These are phyloP conservation scores for Gaultheria prostrata DNA, from an alignment of 148 eudicot species.

Conservation along the genomic window DNA sequence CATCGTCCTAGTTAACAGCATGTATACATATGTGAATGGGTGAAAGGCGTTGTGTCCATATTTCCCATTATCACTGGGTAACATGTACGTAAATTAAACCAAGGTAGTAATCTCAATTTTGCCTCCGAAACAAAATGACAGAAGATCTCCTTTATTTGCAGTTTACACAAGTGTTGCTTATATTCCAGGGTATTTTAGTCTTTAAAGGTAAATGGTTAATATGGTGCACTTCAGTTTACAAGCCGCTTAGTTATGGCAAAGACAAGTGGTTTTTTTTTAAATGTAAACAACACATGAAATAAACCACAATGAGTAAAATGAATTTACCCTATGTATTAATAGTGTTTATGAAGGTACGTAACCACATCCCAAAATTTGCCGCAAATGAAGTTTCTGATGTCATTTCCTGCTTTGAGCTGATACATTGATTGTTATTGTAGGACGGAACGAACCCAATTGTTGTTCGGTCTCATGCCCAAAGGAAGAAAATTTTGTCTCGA, in stretches of 20 bases:
- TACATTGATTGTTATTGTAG: constrained; percentile 36
- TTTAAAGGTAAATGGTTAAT: not conserved
- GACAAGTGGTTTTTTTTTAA: not conserved
- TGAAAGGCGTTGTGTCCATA: not conserved
- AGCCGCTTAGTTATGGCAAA: not conserved
- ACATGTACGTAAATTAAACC: not conserved
- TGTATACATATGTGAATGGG: not conserved
- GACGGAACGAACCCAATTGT: constrained; percentile 89
- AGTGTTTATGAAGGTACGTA: not conserved
- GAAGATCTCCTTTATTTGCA: not conserved
- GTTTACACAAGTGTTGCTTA: not conserved
- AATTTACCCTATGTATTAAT: not conserved
- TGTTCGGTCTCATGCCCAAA: constrained; percentile 43
- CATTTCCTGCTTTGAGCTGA: constrained; percentile 1
- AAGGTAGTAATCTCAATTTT: not conserved
- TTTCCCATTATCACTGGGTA: not conserved
- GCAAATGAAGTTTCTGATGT: not conserved
- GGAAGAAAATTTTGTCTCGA: constrained; percentile 55
- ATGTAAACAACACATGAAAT: not conserved
- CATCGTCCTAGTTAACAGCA: not conserved
- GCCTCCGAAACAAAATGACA: not conserved
- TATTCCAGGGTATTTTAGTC: not conserved
- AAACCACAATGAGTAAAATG: not conserved
- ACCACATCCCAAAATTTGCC: not conserved
- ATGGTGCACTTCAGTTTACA: not conserved